Evolutionary conservation across 2,329 filamentous ascomycete genomes (phyloP), one percentile per base, ranked within the genome.

Genomic region (Aspergillus caelatus): DNA sequence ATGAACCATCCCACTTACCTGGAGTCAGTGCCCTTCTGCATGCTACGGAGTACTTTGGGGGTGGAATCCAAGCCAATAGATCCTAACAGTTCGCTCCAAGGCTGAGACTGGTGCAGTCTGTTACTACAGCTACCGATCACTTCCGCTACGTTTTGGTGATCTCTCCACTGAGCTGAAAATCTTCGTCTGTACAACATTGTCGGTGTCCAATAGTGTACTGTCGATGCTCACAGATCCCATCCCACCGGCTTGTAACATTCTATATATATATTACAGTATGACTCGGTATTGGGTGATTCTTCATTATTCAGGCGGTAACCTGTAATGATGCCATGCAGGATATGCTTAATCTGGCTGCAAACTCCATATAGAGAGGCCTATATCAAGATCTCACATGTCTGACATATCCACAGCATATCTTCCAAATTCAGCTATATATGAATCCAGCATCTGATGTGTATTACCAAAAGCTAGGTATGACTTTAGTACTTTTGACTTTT

Each of bases 341-440:
- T 61, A 61, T 61, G 59, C 58, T 61, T 61, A 55, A 62, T 59
- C 19, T 23, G 41, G 39, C 50, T 50, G 61, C 50, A 60, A 50
- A 39, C 21, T 30, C 28, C 32, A 19, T 55, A 36, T 55, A 16
- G 36, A 55, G 16, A 39, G 19, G 14, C 30, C 52, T 11, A 43
- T 52, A 30, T 36, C 58, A 53, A 52, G 19, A 34, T 46, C 45
- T 52, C 32, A 53, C 23, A 55, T 21, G 52, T 55, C 30, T 39
- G 32, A 39, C 26, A 55, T 55, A 34, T 39, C 52, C 32, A 55
- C 52, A 55, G 21, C 21, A 9, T 26, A 8, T 16, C n/a, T 21
- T 39, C 11, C 32, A 10, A 55, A 16, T 28, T 32, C 9, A 53
- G 21, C 21, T 28, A 14, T 8, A 21, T 32, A 26, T 41, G 21